phyloP scores from a whole-genome alignment of 345 rosid genomes.

The Combretum micranthum region DNA sequence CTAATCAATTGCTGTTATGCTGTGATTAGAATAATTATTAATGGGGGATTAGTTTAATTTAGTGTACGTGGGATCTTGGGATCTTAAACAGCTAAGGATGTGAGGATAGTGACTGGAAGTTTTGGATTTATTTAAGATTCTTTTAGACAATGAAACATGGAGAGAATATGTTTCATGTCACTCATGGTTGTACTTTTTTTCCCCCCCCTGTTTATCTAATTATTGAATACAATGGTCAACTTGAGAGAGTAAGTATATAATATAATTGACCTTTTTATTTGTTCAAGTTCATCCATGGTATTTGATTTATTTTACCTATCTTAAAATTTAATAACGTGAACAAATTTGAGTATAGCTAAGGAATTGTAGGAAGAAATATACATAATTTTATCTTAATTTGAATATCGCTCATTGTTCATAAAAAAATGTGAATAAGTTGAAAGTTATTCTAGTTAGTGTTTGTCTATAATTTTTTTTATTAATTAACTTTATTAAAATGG shows the following conservation, averaged over 20 bases:
- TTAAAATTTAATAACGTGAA: too few relatives aligned
- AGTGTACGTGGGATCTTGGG: constrained; percentile 67
- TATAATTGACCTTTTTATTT: constrained; percentile 2
- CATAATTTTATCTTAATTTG: too few relatives aligned
- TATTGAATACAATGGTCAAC: constrained; percentile 22
- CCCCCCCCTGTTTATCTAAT: constrained; percentile 7
- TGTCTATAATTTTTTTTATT: too few relatives aligned
- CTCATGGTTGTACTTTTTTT: constrained; percentile 15
- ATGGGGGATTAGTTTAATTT: constrained; percentile 13
- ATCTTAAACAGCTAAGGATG: constrained; percentile 44
- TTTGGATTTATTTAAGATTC: constrained; percentile 57
- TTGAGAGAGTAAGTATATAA: constrained; percentile 6
- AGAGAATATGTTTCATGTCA: constrained; percentile 54
- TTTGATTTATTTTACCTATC: background rate
- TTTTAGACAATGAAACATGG: constrained; percentile 76
- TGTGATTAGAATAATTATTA: constrained; percentile 6
- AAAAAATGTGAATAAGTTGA: too few relatives aligned
- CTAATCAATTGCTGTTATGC: constrained; percentile 4
- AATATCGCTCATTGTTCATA: too few relatives aligned
- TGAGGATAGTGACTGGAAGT: constrained; percentile 44
- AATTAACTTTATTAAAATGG: too few relatives aligned
- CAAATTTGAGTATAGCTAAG: too few relatives aligned
- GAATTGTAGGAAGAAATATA: too few relatives aligned
- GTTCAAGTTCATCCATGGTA: background rate
- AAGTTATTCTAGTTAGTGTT: too few relatives aligned